Evolutionary conservation across 148 eudicot species (phyloP).

Genomic region (Persicaria tinctoria): DNA sequence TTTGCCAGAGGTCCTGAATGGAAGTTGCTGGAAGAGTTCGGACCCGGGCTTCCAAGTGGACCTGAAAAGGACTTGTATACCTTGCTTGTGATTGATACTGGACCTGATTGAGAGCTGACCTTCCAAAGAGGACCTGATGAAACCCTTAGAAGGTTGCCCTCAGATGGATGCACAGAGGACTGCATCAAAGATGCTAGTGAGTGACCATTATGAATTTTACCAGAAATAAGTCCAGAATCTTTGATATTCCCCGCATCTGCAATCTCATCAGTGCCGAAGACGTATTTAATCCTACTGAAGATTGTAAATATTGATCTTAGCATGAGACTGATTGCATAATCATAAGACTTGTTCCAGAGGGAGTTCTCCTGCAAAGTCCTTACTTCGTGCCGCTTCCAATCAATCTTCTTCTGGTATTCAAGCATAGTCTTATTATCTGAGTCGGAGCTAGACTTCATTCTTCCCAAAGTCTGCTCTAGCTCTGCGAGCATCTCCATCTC

Average conservation of each 20-base stretch:
- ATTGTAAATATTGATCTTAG: conserved; percentile 44
- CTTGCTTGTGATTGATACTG: conserved; percentile 21
- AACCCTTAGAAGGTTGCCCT: conserved; percentile 28
- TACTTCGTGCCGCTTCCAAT: conserved; percentile 53
- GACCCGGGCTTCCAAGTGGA: conserved; percentile 32
- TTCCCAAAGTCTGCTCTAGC: conserved; percentile 43
- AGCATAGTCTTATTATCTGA: conserved; percentile 26
- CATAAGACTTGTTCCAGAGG: conserved; percentile 51
- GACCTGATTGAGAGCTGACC: conserved; percentile 29
- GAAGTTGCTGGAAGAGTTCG: conserved; percentile 14
- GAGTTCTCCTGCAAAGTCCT: conserved; percentile 49
- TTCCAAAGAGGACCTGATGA: conserved; percentile 35
- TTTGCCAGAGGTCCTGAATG: conserved; percentile 47
- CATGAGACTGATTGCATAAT: conserved; percentile 40
- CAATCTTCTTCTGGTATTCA: conserved; percentile 45
- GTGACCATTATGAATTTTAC: conserved; percentile 27
- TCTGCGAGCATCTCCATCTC: conserved; percentile 50
- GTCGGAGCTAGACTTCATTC: conserved; percentile 35
- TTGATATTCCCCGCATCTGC: conserved; percentile 18
- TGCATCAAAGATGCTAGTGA: conserved; percentile 40
- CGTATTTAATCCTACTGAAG: conserved; percentile 40
- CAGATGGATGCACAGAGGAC: conserved; percentile 52
- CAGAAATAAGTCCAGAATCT: conserved; percentile 27
- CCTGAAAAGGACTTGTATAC: conserved; percentile 30
- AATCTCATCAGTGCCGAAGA: conserved; percentile 37